phyloP scores from a whole-genome alignment of 331 rosid genomes.

The Saraca asoca region DNA sequence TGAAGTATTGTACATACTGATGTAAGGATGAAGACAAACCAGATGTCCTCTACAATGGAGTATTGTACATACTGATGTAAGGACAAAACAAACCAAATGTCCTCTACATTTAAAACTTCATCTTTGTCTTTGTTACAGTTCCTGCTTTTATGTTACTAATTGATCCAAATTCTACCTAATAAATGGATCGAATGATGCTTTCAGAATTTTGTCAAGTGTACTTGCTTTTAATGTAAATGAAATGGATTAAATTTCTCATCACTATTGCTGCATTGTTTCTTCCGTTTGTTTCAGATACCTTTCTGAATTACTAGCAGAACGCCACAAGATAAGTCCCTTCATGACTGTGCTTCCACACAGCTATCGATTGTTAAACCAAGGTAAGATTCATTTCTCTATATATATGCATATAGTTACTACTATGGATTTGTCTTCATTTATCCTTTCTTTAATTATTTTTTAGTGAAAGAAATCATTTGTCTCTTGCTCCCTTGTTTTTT shows the following conservation, averaged over 20 bases:
- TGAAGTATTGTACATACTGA: too few species aligned
- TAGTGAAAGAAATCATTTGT: neutral
- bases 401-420: constrained; percentile 11
- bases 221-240: neutral
- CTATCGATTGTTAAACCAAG: constrained; percentile 82
- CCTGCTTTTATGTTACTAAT: neutral
- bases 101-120: too few species aligned
- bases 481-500: constrained; percentile 1
- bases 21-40: too few species aligned
- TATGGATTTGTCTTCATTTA: neutral
- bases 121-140: constrained; percentile 15
- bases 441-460: neutral
- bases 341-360: constrained; percentile 68
- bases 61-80: too few species aligned
- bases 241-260: constrained; percentile 6
- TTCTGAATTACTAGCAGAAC: constrained; percentile 77
- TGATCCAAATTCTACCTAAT: neutral
- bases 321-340: constrained; percentile 79
- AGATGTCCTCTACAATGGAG: too few species aligned
- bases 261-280: constrained; percentile 11
- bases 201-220: too few species aligned
- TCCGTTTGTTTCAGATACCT: constrained; percentile 58
- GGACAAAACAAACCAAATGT: too few species aligned
- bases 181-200: neutral
- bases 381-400: constrained; percentile 48